Evolutionary conservation across 345 rosid species (phyloP).

Genomic region (Cardiospermum halicacabum): DNA sequence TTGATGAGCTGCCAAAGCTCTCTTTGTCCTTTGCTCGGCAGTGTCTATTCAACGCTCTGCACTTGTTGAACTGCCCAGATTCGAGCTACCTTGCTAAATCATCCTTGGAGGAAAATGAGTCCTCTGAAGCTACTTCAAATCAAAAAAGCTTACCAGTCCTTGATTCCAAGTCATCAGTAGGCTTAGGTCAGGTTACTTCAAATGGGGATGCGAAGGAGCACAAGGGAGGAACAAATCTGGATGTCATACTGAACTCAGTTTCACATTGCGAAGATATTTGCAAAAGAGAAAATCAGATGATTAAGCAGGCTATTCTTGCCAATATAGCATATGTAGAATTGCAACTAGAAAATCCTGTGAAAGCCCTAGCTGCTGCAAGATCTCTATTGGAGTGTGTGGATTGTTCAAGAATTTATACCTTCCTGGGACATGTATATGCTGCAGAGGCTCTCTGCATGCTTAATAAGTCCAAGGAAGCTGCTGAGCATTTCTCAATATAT

Average conservation of each 20-base stretch:
- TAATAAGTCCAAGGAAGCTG: slow-evolving; percentile 76
- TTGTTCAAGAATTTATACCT: slow-evolving; percentile 66
- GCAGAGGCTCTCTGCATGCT: slow-evolving; percentile 95
- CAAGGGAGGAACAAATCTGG: slow-evolving; percentile 67
- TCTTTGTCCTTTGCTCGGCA: slow-evolving; percentile 75
- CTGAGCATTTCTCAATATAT: slow-evolving; percentile 63
- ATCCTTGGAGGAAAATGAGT: slow-evolving; percentile 44
- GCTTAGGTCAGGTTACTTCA: slow-evolving; percentile 45
- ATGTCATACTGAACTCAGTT: slow-evolving; percentile 56
- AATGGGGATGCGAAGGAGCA: slow-evolving; percentile 76
- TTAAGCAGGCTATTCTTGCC: slow-evolving; percentile 75
- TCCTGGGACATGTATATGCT: slow-evolving; percentile 76
- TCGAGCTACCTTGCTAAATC: slow-evolving; percentile 30
- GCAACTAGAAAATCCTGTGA: slow-evolving; percentile 79
- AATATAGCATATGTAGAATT: slow-evolving; percentile 79
- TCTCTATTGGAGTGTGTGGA: slow-evolving; percentile 66
- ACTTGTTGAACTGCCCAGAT: slow-evolving; percentile 51
- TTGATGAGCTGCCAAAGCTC: slow-evolving; percentile 56
- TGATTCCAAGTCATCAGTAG: slow-evolving; percentile 37
- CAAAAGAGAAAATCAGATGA: slow-evolving; percentile 50
- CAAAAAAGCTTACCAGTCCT: slow-evolving; percentile 30
- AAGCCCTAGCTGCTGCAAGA: slow-evolving; percentile 62
- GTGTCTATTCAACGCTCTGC: slow-evolving; percentile 73
- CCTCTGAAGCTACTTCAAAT: slow-evolving; percentile 36
- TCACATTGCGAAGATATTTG: slow-evolving; percentile 43